Evolutionary conservation across 306 rosid genomes (phyloP).

Genomic region (Herpetospermum pedunculosum): DNA sequence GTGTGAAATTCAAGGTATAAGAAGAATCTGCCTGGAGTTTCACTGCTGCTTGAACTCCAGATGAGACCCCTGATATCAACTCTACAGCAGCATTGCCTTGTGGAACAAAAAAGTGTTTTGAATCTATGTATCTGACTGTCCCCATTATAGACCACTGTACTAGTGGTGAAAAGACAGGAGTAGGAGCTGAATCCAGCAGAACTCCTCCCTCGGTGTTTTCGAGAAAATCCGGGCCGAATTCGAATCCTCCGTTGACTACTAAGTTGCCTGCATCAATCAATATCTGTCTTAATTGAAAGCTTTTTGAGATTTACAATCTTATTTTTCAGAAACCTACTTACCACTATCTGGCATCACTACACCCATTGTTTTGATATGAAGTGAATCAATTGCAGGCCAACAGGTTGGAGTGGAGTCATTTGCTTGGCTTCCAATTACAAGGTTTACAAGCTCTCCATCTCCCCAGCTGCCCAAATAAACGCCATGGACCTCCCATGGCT

Average conservation of each 20-base stretch:
- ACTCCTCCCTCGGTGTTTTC: conserved; percentile 18
- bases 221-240: conserved; percentile 20
- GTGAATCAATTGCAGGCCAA: conserved; percentile 22
- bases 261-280: conserved; percentile 14
- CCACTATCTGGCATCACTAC: conserved; percentile 11
- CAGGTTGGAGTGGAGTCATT: conserved; percentile 17
- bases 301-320: neutral
- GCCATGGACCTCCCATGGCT: conserved; percentile 21
- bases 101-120: conserved; percentile 22
- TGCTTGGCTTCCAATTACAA: conserved; percentile 15
- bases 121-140: conserved; percentile 19
- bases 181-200: conserved; percentile 18
- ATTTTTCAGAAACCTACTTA: neutral
- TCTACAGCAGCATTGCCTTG: conserved; percentile 27
- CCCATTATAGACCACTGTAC: conserved; percentile 16
- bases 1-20: conserved; percentile 18
- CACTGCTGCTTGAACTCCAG: conserved; percentile 18
- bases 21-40: conserved; percentile 16
- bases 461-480: conserved; percentile 29
- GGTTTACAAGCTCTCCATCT: conserved; percentile 15
- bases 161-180: conserved; percentile 19
- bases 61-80: conserved; percentile 18
- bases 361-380: conserved; percentile 17
- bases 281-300: neutral
- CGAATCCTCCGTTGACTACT: conserved; percentile 19